Base-by-base conservation (phyloP, 345 rosid genomes). In the Bruguiera parviflora region DNA sequence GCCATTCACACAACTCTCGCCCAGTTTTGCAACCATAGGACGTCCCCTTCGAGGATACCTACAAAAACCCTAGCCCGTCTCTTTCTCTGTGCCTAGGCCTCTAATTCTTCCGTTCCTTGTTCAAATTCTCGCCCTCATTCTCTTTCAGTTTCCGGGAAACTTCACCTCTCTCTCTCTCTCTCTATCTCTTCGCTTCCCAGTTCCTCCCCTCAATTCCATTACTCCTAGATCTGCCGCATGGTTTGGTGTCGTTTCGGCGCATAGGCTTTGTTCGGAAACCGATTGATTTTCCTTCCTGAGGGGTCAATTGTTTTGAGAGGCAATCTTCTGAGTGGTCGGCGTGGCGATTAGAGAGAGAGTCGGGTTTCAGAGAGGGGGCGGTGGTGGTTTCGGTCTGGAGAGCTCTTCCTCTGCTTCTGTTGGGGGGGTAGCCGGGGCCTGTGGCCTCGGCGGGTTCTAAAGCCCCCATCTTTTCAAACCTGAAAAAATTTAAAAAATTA, bases 381-480 rank as follows among this genome's bases (percentile, higher is more conserved):
- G 29, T 37, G 19, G n/a, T 16, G 25, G 59, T 74, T 43, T 68
- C 87, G 78, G 81, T 75, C 79, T 77, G 67, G 75, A 76, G 73
- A 78, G 87, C 74, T 79, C 81, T 65, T 75, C 83, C 64, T 64
- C 88, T 91, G 88, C 96, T 85, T 83, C 96, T 84, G 86, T 80
- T 91, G 98, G 86, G 94, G 97, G 96, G 94, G 94, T 90, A 83
- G 93, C 96, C 96, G 97, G 92, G 98, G 98, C 98, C 82, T 79
- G 59, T 86, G 97, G 98, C 97, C 97, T 88, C 98, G 98, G 90
- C 94, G 96, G 98, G 84, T 88, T 86, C 72, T 75, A 89, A 89
- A 85, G 94, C 98, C 97, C 98, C 97, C 88, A 81, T 71, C 83
- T 72, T 61, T 87, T 88, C 78, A 79, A 37, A 3, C 24, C 82